A percentile compares a stretch with the other conserved stretches of the same genome.
Conservation (phyloP, 176 grass and related monocot species). For the Canna indica region DNA sequence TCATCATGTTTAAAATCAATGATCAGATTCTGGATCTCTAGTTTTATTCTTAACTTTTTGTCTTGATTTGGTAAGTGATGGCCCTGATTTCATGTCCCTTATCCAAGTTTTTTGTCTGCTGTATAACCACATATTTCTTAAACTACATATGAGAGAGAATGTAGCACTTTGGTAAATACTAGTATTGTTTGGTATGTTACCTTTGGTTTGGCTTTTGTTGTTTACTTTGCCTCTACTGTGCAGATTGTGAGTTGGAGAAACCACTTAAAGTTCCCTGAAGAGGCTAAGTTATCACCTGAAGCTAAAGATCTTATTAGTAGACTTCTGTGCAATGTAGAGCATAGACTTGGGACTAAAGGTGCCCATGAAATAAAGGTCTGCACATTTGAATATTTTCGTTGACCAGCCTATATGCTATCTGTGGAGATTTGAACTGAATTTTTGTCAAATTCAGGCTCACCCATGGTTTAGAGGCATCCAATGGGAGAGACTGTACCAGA, state of each 20-base stretch:
- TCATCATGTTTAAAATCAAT: background rate
- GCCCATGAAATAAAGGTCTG: conserved; percentile 23
- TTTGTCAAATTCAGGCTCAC: conserved; percentile 3
- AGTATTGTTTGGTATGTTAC: background rate
- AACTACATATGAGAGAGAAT: too few species aligned
- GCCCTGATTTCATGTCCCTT: background rate
- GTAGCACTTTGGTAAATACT: background rate
- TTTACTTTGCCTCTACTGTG: background rate
- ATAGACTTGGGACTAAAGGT: conserved; percentile 19
- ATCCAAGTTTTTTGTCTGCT: too few species aligned
- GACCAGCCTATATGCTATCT: background rate
- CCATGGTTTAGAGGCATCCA: conserved; percentile 21
- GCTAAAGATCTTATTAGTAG: conserved; percentile 21
- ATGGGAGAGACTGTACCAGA: conserved; percentile 23
- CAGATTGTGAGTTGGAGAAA: conserved; percentile 26
- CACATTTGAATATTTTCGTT: background rate
- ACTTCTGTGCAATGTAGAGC: conserved; percentile 19
- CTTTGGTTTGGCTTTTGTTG: background rate
- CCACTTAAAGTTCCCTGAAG: conserved; percentile 21
- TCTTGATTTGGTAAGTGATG: too few species aligned
- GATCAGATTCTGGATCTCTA: background rate
- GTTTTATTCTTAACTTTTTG: background rate
- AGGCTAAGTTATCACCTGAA: conserved; percentile 19
- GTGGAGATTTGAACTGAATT: background rate
- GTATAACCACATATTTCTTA: too few species aligned